Evolutionary conservation across 768 basidiomycete species (phyloP).

Genomic region (Termitomyces sp.): DNA sequence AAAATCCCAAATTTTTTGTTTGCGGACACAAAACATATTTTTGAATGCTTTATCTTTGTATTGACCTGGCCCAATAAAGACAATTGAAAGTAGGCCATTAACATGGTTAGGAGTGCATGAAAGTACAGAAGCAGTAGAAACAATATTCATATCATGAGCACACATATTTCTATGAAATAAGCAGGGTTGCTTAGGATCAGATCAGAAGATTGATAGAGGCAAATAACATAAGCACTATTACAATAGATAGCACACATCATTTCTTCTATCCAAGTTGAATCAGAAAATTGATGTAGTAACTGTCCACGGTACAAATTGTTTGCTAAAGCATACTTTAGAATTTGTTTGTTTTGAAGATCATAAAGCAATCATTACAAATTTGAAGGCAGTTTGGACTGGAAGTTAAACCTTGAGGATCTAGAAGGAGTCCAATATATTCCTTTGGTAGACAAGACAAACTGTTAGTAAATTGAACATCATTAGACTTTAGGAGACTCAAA

Average conservation of each 20-base stretch:
- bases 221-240: background rate
- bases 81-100: background rate
- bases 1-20: background rate
- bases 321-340: background rate
- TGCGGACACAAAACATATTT: background rate
- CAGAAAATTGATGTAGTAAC: background rate
- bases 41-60: background rate
- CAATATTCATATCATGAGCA: background rate
- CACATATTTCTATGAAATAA: background rate
- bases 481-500: background rate
- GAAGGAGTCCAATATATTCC: background rate
- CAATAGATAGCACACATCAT: background rate
- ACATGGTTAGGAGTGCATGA: background rate
- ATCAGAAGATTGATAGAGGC: background rate
- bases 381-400: background rate
- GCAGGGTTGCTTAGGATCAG: background rate
- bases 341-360: background rate
- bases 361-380: background rate
- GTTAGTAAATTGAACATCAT: no score
- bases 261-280: background rate
- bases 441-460: no score
- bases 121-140: background rate
- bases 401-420: no score
- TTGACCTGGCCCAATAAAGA: background rate
- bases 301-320: background rate